These are phyloP conservation scores for Fomitopsis betulina DNA, from an alignment of 1,284 basidiomycete genomes.

Conservation along the genomic window DNA sequence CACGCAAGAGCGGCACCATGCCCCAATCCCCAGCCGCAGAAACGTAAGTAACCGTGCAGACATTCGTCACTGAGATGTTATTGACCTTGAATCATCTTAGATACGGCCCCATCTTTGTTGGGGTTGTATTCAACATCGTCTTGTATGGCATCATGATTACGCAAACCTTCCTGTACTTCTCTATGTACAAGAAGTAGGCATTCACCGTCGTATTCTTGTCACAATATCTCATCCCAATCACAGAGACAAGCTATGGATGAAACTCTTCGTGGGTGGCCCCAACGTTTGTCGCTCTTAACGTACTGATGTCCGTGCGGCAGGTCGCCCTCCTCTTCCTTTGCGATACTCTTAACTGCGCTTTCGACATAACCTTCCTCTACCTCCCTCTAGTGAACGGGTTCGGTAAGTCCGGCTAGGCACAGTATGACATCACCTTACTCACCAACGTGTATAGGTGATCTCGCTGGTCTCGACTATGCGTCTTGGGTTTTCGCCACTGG, in stretches of 20 bases:
- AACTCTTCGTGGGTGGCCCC: constrained; percentile 23
- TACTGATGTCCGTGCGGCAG: constrained; percentile 15
- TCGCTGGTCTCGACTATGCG: constrained; percentile 22
- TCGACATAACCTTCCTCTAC: constrained; percentile 36
- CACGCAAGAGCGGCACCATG: not conserved
- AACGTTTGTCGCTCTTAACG: not conserved
- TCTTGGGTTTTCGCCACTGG: constrained; percentile 33
- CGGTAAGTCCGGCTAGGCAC: constrained; percentile 20
- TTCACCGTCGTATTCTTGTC: not conserved
- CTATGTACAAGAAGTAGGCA: constrained; percentile 33
- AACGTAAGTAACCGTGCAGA: constrained; percentile 16
- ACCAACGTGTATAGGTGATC: constrained; percentile 16
- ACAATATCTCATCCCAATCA: not conserved
- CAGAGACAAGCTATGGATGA: constrained; percentile 32
- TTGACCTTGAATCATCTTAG: constrained; percentile 13
- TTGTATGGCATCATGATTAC: constrained; percentile 38
- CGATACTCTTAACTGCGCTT: constrained; percentile 35
- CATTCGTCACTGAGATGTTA: not conserved
- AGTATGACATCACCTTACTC: not conserved
- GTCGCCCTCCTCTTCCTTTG: constrained; percentile 31
- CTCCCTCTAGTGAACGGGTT: constrained; percentile 32
- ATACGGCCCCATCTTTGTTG: constrained; percentile 37
- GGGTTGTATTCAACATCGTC: constrained; percentile 35
- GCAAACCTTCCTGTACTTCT: constrained; percentile 38
- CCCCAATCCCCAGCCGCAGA: constrained; percentile 6